Base-by-base conservation (phyloP, 306 rosid species). In the Acacia crassicarpa region DNA sequence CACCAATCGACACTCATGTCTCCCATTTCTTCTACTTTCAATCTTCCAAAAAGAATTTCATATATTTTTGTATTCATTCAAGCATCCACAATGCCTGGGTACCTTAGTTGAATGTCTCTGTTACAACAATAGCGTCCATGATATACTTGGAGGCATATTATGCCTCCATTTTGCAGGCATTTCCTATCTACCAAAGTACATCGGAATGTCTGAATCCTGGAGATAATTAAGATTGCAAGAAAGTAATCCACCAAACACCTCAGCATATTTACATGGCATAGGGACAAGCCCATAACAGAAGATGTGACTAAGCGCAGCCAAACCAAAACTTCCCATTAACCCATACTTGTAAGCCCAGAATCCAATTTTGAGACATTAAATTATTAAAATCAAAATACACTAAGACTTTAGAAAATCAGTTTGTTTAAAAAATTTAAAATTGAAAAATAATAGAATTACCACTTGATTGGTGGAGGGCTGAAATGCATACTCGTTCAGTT, bases 381-480 rank as follows among this genome's bases (percentile, higher is more conserved):
- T 19, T 6, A 53, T 53, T 53, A 53, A 53, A 53, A 53, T 53
- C 23, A 53, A 53, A 53, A 53, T 16, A 19, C 59, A 19, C 59
- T 68, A 2, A 43, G 15, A 43, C 13, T 23, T 44, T 11, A 46
- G 58, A 20, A 69, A 46, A 78, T 15, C 41, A 9, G 14, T 62
- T 51, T 22, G 6, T 76, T 38, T 25, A 61, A 25, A n/a, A 61
- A 61, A 13, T 58, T 22, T 8, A 22, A 25, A 22, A 54, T 17
- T 19, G 62, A 67, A 80, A 85, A 80, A 75, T 59, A 25, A 66
- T 38, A 45, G 76, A 84, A 77, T 89, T 95, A 95, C 99, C 99
- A 41, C 96, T 93, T 80, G 98, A 86, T 81, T 87, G 88, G 73
- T 95, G 99, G 70, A 86, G 35, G 25, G 92, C 96, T 40, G 90